Conservation (phyloP, 768 basidiomycete genomes). For the Infundibulicybe gibba region DNA sequence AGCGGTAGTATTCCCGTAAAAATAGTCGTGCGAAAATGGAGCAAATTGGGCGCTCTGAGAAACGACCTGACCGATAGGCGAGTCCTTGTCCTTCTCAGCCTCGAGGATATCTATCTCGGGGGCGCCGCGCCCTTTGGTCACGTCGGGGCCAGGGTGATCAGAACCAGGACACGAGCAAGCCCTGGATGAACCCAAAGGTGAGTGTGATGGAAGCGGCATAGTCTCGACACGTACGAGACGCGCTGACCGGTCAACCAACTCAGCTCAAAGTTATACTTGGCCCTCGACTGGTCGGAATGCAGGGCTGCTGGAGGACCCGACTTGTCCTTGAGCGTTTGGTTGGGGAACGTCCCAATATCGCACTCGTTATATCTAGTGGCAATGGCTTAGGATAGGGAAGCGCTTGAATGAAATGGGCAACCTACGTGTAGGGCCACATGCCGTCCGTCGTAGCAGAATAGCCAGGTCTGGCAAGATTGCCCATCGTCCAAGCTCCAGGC, state of each 20-base stretch:
- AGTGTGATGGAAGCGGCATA: neutral
- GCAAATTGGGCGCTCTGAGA: constrained; percentile 80
- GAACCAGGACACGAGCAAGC: constrained; percentile 74
- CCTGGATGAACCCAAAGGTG: constrained; percentile 22
- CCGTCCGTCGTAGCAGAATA: constrained; percentile 81
- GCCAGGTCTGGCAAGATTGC: constrained; percentile 81
- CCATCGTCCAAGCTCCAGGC: constrained; percentile 90
- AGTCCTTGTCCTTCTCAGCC: constrained; percentile 60
- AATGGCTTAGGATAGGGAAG: neutral
- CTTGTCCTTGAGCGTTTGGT: constrained; percentile 56
- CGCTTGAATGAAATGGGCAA: constrained; percentile 3
- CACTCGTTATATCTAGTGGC: constrained; percentile 53
- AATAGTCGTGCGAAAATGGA: constrained; percentile 42
- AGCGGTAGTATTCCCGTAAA: constrained; percentile 26
- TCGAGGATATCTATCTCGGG: constrained; percentile 87
- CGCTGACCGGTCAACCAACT: constrained; percentile 79
- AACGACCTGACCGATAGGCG: constrained; percentile 44
- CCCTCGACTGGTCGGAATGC: constrained; percentile 40
- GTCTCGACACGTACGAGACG: constrained; percentile 48
- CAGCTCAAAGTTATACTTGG: constrained; percentile 54
- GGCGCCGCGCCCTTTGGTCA: constrained; percentile 56
- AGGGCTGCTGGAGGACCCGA: constrained; percentile 61
- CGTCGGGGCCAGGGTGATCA: constrained; percentile 73
- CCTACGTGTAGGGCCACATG: constrained; percentile 77
- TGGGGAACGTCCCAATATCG: constrained; percentile 75